A percentile compares a stretch with the other conserved stretches of the same genome.
Evolutionary conservation across 305 asterid genomes (phyloP).

Genomic region (Vinca major): DNA sequence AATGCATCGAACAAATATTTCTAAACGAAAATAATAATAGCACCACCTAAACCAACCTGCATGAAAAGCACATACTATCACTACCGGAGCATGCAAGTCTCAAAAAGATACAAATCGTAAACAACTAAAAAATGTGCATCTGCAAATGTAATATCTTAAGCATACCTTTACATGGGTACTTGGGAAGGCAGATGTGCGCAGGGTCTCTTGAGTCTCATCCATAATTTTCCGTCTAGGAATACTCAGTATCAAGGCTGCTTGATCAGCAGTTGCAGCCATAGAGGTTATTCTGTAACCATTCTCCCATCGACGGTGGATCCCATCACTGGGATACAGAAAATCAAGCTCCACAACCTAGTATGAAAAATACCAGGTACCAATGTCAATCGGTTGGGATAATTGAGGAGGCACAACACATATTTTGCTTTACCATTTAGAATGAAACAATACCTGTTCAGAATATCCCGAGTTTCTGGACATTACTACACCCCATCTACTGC

Average conservation of each 20-base stretch:
- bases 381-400: not conserved
- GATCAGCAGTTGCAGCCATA: conserved; percentile 35
- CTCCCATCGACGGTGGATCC: conserved; percentile 35
- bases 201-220: conserved; percentile 34
- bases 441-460: conserved; percentile 24
- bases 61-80: too few species aligned
- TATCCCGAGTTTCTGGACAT: conserved; percentile 31
- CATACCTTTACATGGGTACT: conserved; percentile 31
- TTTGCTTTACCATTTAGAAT: not conserved
- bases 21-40: not conserved
- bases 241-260: conserved; percentile 30
- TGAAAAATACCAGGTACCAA: not conserved
- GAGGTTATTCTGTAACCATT: conserved; percentile 30
- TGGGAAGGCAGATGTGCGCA: conserved; percentile 32
- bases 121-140: not conserved
- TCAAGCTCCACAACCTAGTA: conserved; percentile 33
- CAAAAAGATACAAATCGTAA: not conserved
- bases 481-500: conserved; percentile 35
- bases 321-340: conserved; percentile 36
- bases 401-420: not conserved
- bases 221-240: conserved; percentile 23
- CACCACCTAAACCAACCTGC: not conserved
- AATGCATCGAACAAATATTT: not conserved
- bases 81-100: too few species aligned
- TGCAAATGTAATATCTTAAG: not conserved